Conservation (phyloP, 495 filamentous ascomycete species). For the Hypoxylon lienhwacheense region DNA sequence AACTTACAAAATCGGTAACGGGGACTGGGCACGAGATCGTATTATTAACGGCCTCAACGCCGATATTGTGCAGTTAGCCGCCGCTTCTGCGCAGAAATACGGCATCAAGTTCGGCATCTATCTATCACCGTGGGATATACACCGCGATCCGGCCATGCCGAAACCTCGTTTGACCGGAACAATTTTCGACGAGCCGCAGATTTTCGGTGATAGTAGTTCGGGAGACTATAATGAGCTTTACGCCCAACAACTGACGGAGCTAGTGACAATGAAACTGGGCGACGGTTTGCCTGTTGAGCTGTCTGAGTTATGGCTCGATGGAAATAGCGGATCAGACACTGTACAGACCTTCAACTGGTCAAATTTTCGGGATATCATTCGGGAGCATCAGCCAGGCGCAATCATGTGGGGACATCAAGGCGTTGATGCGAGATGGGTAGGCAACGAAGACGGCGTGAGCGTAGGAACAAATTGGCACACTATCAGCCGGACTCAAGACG, state of each 20-base stretch:
- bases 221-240: slow-evolving; percentile 46
- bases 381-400: slow-evolving; percentile 30
- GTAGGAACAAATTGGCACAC: slow-evolving; percentile 36
- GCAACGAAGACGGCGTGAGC: slow-evolving; percentile 35
- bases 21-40: slow-evolving; percentile 28
- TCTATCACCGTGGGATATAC: slow-evolving; percentile 37
- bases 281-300: slow-evolving; percentile 26
- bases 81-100: slow-evolving; percentile 34
- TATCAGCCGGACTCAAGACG: slow-evolving; percentile 34
- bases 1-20: slow-evolving; percentile 34
- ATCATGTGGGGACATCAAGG: slow-evolving; percentile 40
- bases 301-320: slow-evolving; percentile 37
- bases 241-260: slow-evolving; percentile 30
- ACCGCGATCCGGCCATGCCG: slow-evolving; percentile 34
- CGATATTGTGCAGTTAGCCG: slow-evolving; percentile 32
- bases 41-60: slow-evolving; percentile 21
- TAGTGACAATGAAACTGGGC: slow-evolving; percentile 23
- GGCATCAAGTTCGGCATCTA: slow-evolving; percentile 37
- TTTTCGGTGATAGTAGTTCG: slow-evolving; percentile 45
- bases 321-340: slow-evolving; percentile 32
- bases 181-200: slow-evolving; percentile 38
- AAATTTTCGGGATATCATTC: slow-evolving; percentile 34
- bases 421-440: slow-evolving; percentile 37
- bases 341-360: slow-evolving; percentile 39
- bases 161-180: slow-evolving; percentile 24